These are phyloP conservation scores for Vaucheria bursata DNA, from an alignment of 352 stramenopile species.

Conservation along the genomic window DNA sequence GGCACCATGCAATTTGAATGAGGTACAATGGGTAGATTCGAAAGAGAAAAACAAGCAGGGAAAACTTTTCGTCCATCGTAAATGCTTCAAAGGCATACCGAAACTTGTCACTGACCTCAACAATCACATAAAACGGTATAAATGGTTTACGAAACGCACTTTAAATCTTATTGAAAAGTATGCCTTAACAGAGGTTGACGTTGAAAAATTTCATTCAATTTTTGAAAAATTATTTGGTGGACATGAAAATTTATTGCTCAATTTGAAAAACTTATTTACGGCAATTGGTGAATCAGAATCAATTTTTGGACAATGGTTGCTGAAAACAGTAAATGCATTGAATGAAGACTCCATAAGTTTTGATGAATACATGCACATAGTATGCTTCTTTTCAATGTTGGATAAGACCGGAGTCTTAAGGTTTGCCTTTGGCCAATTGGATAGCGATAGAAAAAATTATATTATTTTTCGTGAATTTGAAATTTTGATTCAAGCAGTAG, in stretches of 20 bases:
- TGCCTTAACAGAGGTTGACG: constrained; percentile 19
- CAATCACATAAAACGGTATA: constrained; percentile 17
- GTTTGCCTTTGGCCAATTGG: constrained; percentile 37
- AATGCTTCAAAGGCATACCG: constrained; percentile 32
- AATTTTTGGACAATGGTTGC: constrained; percentile 30
- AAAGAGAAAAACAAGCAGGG: constrained; percentile 8
- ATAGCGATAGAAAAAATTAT: constrained; percentile 16
- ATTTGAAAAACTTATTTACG: constrained; percentile 36
- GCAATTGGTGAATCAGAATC: constrained; percentile 38
- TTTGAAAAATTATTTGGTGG: constrained; percentile 35
- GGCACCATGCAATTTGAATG: background rate
- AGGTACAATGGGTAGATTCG: background rate
- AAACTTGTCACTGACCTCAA: constrained; percentile 16
- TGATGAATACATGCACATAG: constrained; percentile 42
- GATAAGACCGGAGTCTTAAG: constrained; percentile 26
- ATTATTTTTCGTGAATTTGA: constrained; percentile 18
- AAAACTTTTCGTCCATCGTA: constrained; percentile 35
- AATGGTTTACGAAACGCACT: constrained; percentile 35
- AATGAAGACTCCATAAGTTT: constrained; percentile 15
- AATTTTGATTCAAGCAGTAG: background rate
- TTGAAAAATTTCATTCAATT: constrained; percentile 12
- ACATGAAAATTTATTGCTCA: no score
- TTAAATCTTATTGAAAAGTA: constrained; percentile 31
- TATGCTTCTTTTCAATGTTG: constrained; percentile 44
- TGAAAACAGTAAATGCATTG: constrained; percentile 20